Percentiles rank a stretch among this genome's conserved stretches.
phyloP scores from a whole-genome alignment of 2,329 filamentous ascomycete genomes.

The Hypoxylon rubiginosum region DNA sequence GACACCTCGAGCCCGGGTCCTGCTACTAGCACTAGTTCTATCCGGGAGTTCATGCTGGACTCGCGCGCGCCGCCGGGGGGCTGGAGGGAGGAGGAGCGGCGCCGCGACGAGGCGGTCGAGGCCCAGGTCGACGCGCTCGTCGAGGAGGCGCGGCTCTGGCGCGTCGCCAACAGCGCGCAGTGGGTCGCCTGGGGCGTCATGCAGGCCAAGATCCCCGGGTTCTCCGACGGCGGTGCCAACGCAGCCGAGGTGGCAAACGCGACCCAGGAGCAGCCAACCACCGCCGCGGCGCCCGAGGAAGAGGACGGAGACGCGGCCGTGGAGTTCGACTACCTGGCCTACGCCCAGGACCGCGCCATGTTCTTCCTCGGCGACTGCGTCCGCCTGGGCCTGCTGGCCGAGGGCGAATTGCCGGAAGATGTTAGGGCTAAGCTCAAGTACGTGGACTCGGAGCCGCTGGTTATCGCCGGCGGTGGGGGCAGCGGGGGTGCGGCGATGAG shows the following conservation, averaged over 20 bases:
- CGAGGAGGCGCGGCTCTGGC: conserved; percentile 86
- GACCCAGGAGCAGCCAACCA: conserved; percentile 29
- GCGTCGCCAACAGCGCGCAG: conserved; percentile 85
- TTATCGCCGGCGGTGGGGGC: background rate
- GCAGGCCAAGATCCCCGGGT: conserved; percentile 86
- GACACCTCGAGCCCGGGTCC: conserved; percentile 53
- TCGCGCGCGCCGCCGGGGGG: conserved; percentile 69
- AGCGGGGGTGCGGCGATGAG: background rate
- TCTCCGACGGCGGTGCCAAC: conserved; percentile 69
- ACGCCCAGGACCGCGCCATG: conserved; percentile 89
- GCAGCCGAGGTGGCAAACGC: conserved; percentile 46
- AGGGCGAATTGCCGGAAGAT: conserved; percentile 81
- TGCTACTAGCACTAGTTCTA: conserved; percentile 59
- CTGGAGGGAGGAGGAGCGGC: conserved; percentile 72
- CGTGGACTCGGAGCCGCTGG: conserved; percentile 63
- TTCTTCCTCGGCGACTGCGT: conserved; percentile 97
- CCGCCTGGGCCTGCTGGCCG: conserved; percentile 77
- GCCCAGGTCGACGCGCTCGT: conserved; percentile 77
- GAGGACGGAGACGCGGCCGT: conserved; percentile 66
- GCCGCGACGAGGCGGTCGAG: conserved; percentile 74
- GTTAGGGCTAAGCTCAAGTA: conserved; percentile 76
- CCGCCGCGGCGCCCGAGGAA: conserved; percentile 46
- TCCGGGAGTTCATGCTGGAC: conserved; percentile 85
- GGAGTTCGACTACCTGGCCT: conserved; percentile 92
- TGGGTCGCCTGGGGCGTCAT: conserved; percentile 98